phyloP scores from a whole-genome alignment of 2,329 filamentous ascomycete species.

The Pseudogymnoascus sp. region DNA sequence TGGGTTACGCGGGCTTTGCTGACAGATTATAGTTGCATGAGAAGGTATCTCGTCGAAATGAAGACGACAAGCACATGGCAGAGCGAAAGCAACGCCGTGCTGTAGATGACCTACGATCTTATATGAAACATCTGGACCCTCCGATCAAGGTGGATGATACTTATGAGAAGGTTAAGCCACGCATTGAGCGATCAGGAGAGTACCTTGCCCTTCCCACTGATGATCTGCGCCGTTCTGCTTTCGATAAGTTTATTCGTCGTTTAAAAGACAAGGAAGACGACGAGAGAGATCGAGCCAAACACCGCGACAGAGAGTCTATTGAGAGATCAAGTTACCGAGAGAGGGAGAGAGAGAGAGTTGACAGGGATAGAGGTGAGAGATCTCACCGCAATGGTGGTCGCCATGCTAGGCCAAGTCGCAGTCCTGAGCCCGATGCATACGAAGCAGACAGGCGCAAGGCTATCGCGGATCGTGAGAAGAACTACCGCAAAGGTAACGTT shows the following conservation, averaged over 20 bases:
- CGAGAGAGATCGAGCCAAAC: conserved; percentile 56
- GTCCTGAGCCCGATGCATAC: conserved; percentile 87
- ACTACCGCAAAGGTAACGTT: conserved; percentile 73
- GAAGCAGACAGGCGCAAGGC: conserved; percentile 92
- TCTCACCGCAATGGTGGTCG: conserved; percentile 51
- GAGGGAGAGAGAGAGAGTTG: conserved; percentile 48
- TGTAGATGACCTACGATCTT: conserved; percentile 73
- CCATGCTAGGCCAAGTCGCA: conserved; percentile 62
- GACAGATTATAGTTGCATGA: conserved; percentile 57
- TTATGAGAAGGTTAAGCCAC: conserved; percentile 78
- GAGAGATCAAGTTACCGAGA: conserved; percentile 33
- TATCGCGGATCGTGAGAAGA: conserved; percentile 86
- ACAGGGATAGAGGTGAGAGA: conserved; percentile 51
- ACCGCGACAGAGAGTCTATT: conserved; percentile 47
- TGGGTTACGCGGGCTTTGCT: conserved; percentile 16
- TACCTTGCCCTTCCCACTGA: conserved; percentile 77
- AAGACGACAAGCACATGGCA: conserved; percentile 72
- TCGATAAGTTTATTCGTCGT: conserved; percentile 85
- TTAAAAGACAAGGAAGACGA: conserved; percentile 89
- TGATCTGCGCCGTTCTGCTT: conserved; percentile 71
- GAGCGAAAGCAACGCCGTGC: conserved; percentile 81
- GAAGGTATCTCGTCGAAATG: conserved; percentile 71
- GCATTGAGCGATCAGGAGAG: conserved; percentile 73
- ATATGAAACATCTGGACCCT: conserved; percentile 84
- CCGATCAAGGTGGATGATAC: conserved; percentile 69